phyloP scores from a whole-genome alignment of 2,329 filamentous ascomycete species.

The Curvularia eragrostidis region DNA sequence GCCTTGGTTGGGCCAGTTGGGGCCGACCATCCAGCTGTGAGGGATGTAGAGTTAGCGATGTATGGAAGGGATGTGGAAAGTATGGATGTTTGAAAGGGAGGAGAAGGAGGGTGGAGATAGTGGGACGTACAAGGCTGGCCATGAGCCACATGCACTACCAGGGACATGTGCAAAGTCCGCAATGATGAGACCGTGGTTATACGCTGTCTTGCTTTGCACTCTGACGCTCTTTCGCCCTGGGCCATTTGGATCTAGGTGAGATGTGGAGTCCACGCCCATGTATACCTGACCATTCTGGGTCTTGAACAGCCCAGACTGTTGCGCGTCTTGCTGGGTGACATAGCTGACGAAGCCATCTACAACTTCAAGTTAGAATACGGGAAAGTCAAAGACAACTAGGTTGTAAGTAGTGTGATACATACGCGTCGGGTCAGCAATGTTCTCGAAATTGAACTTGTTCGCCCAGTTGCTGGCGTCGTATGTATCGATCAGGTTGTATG shows the following conservation, averaged over 20 bases:
- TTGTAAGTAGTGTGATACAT: conserved; percentile 6
- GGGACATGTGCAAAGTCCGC: conserved; percentile 52
- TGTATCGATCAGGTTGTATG: conserved; percentile 43
- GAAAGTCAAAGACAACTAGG: background rate
- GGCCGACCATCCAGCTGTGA: conserved; percentile 49
- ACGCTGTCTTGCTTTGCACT: conserved; percentile 46
- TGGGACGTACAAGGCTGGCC: conserved; percentile 48
- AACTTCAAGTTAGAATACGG: background rate
- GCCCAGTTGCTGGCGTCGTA: conserved; percentile 51
- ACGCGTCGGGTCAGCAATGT: conserved; percentile 48
- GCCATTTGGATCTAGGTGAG: conserved; percentile 41
- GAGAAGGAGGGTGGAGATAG: background rate
- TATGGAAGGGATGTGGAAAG: background rate
- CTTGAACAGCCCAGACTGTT: conserved; percentile 41
- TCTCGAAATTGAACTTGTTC: conserved; percentile 46
- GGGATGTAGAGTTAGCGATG: conserved; percentile 8
- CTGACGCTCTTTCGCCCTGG: conserved; percentile 47
- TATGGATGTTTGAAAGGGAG: background rate
- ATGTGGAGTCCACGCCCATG: conserved; percentile 48
- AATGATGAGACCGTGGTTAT: conserved; percentile 49
- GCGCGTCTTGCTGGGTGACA: conserved; percentile 42
- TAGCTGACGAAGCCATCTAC: conserved; percentile 50
- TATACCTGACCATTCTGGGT: conserved; percentile 46
- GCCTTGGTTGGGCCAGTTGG: conserved; percentile 50
- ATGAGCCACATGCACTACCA: conserved; percentile 47